These are phyloP conservation scores for Xylaria palmicola DNA, from an alignment of 495 filamentous ascomycete genomes.

Conservation along the genomic window DNA sequence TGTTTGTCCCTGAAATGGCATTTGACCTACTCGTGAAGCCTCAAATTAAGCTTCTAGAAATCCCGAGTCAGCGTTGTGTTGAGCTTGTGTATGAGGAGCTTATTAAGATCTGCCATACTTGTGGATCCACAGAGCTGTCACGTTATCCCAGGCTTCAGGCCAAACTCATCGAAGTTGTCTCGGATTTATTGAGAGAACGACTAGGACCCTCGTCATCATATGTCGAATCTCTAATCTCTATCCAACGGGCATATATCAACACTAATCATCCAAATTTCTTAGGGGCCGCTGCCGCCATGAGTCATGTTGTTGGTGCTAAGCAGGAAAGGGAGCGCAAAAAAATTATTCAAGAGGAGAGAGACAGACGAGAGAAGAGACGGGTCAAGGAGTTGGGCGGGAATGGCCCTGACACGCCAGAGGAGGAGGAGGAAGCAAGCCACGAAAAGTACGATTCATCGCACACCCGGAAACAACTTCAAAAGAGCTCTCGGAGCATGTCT, in stretches of 20 bases:
- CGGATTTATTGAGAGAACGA: conserved; percentile 89
- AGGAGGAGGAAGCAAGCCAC: conserved; percentile 68
- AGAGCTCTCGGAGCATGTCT: conserved; percentile 72
- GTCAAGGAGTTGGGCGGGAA: conserved; percentile 80
- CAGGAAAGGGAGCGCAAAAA: conserved; percentile 89
- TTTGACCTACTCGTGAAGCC: conserved; percentile 98
- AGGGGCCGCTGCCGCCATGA: conserved; percentile 97
- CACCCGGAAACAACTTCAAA: conserved; percentile 47
- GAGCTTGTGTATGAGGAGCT: conserved; percentile 98
- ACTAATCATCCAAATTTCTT: conserved; percentile 99
- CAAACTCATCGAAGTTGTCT: conserved; percentile 97
- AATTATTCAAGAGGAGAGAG: conserved; percentile 74
- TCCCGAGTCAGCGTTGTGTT: conserved; percentile 94
- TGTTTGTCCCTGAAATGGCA: conserved; percentile 96
- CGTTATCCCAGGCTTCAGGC: conserved; percentile 92
- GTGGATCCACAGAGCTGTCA: conserved; percentile 88
- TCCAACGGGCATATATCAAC: conserved; percentile 98
- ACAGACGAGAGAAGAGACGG: conserved; percentile 77
- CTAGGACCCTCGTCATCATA: conserved; percentile 85
- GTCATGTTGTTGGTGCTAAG: conserved; percentile 86
- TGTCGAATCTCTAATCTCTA: conserved; percentile 93
- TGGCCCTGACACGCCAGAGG: conserved; percentile 66
- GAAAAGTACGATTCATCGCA: conserved; percentile 53
- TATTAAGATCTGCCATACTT: conserved; percentile 99
- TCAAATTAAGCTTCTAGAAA: conserved; percentile 94